These are phyloP conservation scores for Fragosphaeria purpurea DNA, from an alignment of 2,329 filamentous ascomycete genomes.

Conservation along the genomic window DNA sequence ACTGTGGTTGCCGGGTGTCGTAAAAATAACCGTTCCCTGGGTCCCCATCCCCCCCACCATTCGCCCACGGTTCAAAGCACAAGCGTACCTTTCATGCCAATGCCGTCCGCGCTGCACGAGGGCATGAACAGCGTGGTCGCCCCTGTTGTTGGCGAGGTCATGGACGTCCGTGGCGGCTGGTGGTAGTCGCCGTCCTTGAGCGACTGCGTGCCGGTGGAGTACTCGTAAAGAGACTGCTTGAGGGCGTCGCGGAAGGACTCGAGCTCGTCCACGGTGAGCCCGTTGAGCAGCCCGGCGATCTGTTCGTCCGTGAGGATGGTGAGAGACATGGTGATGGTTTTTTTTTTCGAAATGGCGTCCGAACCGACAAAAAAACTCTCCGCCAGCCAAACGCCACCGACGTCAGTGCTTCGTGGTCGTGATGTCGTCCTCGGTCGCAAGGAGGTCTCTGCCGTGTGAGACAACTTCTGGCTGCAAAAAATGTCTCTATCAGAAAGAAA, in stretches of 20 bases:
- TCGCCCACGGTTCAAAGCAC: no score
- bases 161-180: conserved; percentile 43
- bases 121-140: conserved; percentile 66
- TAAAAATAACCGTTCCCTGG: no score
- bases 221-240: conserved; percentile 46
- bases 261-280: conserved; percentile 41
- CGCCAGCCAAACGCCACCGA: no score
- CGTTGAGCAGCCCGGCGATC: conserved; percentile 44
- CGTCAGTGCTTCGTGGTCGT: no score
- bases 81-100: conserved; percentile 54
- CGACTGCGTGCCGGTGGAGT: conserved; percentile 45
- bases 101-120: conserved; percentile 50
- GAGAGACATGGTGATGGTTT: conserved; percentile 36
- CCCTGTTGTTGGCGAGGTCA: conserved; percentile 37
- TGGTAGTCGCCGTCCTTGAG: conserved; percentile 36
- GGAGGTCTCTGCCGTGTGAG: no score
- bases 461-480: no score
- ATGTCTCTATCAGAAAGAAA: no score
- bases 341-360: no score
- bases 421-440: no score
- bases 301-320: conserved; percentile 49
- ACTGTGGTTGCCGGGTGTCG: no score
- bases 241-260: conserved; percentile 40
- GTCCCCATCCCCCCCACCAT: no score
- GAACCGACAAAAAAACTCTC: background rate